Evolutionary conservation across 768 basidiomycete genomes (phyloP).

Genomic region (Lactarius psammicola): DNA sequence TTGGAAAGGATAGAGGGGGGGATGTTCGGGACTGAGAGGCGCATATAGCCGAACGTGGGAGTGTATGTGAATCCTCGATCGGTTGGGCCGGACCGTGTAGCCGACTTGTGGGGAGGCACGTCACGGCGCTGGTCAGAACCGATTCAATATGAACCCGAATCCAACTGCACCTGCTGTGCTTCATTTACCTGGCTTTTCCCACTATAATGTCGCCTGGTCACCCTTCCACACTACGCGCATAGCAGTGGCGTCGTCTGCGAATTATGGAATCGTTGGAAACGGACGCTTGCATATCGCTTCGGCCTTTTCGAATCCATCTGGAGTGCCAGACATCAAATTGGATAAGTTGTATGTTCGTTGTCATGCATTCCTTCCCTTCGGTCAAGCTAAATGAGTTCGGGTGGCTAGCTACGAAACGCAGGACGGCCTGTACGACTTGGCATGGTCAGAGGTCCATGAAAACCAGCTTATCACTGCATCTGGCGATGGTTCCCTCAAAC

Average conservation of each 20-base stretch:
- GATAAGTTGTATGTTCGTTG: constrained; percentile 65
- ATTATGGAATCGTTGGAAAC: constrained; percentile 95
- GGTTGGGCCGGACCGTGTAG: background rate
- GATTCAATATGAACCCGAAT: constrained; percentile 37
- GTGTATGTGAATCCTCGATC: background rate
- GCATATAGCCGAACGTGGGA: constrained; percentile 47
- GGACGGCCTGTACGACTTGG: constrained; percentile 85
- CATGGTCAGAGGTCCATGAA: constrained; percentile 95
- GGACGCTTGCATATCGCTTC: constrained; percentile 77
- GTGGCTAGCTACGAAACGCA: constrained; percentile 84
- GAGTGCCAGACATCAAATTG: constrained; percentile 46
- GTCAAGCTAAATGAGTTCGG: constrained; percentile 27
- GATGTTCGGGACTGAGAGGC: constrained; percentile 74
- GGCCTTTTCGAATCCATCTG: constrained; percentile 47
- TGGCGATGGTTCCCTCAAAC: constrained; percentile 84
- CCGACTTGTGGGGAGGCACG: background rate
- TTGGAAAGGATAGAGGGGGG: constrained; percentile 51
- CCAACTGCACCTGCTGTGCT: constrained; percentile 48
- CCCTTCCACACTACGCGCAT: constrained; percentile 75
- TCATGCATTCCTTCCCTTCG: background rate
- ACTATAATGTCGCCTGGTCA: constrained; percentile 80
- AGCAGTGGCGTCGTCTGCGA: constrained; percentile 82
- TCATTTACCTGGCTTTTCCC: constrained; percentile 81
- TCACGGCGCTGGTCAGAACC: background rate
- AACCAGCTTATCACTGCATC: constrained; percentile 89